Percentiles rank a stretch among this genome's conserved stretches.
These are phyloP conservation scores for Martensiomyces pterosporus DNA, from an alignment of 192 early-diverging fungal genomes.

Conservation along the genomic window DNA sequence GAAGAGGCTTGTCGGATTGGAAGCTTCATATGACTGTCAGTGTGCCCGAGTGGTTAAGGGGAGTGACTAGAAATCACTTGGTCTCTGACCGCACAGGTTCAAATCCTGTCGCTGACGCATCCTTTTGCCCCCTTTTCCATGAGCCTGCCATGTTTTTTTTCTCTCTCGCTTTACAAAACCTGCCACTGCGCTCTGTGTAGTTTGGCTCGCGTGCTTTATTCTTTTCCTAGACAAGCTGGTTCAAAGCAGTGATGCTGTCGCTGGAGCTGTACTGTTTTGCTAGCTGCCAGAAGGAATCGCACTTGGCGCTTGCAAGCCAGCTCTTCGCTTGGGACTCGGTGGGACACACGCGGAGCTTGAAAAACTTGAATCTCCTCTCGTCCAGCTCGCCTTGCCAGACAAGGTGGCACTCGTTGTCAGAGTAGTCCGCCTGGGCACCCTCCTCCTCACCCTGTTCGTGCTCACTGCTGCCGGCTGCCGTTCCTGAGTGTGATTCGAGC, in stretches of 20 bases:
- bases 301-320: constrained; percentile 63
- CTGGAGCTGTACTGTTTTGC: constrained; percentile 50
- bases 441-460: constrained; percentile 31
- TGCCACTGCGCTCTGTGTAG: no score
- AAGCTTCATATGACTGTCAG: no score
- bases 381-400: constrained; percentile 93
- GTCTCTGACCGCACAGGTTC: no score
- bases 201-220: no score
- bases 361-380: constrained; percentile 71
- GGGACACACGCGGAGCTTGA: constrained; percentile 65
- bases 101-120: no score
- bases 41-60: no score
- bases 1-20: no score
- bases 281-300: constrained; percentile 88
- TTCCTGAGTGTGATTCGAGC: no score
- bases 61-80: no score
- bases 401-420: constrained; percentile 76
- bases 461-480: constrained; percentile 19
- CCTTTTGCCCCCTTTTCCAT: no score
- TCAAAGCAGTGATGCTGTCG: constrained; percentile 17
- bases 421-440: constrained; percentile 19
- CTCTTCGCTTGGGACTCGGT: constrained; percentile 71
- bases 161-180: no score
- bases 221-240: constrained; percentile 21
- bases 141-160: no score